Evolutionary conservation across 2,329 filamentous ascomycete species (phyloP).

Genomic region (Monilinia vaccinii-corymbosi): DNA sequence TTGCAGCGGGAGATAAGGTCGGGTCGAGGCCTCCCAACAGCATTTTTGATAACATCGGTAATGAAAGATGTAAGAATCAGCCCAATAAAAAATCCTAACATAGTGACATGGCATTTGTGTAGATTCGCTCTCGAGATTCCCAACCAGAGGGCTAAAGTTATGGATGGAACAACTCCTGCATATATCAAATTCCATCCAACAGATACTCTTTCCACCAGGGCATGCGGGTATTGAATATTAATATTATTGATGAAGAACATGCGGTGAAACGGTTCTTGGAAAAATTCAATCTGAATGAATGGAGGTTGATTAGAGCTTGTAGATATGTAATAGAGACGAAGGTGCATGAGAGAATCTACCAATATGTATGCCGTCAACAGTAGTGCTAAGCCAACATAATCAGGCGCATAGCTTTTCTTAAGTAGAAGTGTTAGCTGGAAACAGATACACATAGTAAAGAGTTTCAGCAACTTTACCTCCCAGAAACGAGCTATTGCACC

Average conservation of each 20-base stretch:
- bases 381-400: constrained; percentile 71
- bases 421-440: constrained; percentile 13
- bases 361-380: constrained; percentile 60
- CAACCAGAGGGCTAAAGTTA: constrained; percentile 58
- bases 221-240: constrained; percentile 78
- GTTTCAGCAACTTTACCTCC: constrained; percentile 19
- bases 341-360: constrained; percentile 32
- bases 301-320: not conserved
- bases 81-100: constrained; percentile 71
- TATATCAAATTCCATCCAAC: constrained; percentile 58
- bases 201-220: constrained; percentile 72
- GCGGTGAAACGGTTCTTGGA: constrained; percentile 81
- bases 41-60: constrained; percentile 83
- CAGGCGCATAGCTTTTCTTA: constrained; percentile 74
- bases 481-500: constrained; percentile 29
- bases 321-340: not conserved
- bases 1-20: constrained; percentile 85
- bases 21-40: constrained; percentile 62
- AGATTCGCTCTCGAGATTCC: constrained; percentile 49
- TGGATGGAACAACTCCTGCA: constrained; percentile 62
- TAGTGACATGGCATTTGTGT: constrained; percentile 77
- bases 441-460: not conserved
- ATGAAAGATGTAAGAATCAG: constrained; percentile 71
- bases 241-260: constrained; percentile 87
- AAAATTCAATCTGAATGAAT: constrained; percentile 47